phyloP scores from a whole-genome alignment of 768 basidiomycete species.

The Goffeauzyma gilvescens region DNA sequence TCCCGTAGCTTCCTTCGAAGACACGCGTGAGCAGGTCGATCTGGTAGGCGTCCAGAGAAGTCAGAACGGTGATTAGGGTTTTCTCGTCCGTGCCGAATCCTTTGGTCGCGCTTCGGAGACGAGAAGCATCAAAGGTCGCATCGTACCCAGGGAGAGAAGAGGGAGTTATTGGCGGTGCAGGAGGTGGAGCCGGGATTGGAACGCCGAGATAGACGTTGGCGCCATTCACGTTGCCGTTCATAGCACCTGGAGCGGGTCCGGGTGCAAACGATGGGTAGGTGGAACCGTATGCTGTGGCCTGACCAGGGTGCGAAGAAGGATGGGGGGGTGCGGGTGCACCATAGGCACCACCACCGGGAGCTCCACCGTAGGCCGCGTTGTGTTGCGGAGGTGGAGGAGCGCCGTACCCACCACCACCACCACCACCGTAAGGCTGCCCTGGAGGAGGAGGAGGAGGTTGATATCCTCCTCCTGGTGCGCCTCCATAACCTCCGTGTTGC shows the following conservation, averaged over 20 bases:
- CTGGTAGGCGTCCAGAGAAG: constrained; percentile 28
- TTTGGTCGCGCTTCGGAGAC: constrained; percentile 33
- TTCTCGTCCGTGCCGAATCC: constrained; percentile 28
- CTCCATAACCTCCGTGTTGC: not conserved
- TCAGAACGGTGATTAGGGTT: constrained; percentile 24
- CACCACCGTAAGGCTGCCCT: not conserved
- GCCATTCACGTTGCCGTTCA: not conserved
- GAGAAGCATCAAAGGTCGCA: constrained; percentile 28
- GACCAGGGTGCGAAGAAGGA: not conserved
- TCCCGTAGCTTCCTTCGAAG: constrained; percentile 28
- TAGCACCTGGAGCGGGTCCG: not conserved
- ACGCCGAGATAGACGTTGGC: constrained; percentile 18
- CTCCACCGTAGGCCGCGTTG: not conserved
- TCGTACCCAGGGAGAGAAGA: constrained; percentile 20
- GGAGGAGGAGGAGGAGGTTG: constrained; percentile 1
- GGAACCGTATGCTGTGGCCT: not conserved
- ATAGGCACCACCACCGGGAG: not conserved
- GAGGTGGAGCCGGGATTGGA: constrained; percentile 26
- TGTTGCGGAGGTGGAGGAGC: constrained; percentile 5
- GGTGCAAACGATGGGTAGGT: not conserved
- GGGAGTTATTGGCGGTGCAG: constrained; percentile 20
- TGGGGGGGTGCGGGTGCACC: not conserved
- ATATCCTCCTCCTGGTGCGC: not conserved
- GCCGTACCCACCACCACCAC: not conserved
- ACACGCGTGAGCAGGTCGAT: constrained; percentile 26